Evolutionary conservation across 2,329 filamentous ascomycete genomes (phyloP).

Genomic region (Huntiella abstrusa): DNA sequence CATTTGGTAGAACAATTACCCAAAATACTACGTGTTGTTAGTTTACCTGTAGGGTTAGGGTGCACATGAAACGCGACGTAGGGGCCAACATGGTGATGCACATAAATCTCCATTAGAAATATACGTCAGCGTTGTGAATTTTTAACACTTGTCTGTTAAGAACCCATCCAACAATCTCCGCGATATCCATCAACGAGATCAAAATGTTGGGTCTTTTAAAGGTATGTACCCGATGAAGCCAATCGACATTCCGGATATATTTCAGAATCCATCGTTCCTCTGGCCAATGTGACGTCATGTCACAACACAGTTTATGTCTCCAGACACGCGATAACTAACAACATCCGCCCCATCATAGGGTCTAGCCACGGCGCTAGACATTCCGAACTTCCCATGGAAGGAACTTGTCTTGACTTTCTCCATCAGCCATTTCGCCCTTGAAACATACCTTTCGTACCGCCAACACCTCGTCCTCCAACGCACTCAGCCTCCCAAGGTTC

Average conservation of each 20-base stretch:
- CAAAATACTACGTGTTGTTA: too few relatives aligned
- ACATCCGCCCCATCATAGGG: slow-evolving; percentile 25
- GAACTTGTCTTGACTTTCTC: slow-evolving; percentile 88
- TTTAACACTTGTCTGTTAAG: too few relatives aligned
- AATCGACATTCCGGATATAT: neutral
- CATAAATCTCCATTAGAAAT: too few relatives aligned
- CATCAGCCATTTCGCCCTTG: slow-evolving; percentile 74
- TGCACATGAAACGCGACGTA: too few relatives aligned
- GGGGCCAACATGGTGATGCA: too few relatives aligned
- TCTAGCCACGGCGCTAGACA: slow-evolving; percentile 73
- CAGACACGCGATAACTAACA: slow-evolving; percentile 5
- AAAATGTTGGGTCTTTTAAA: slow-evolving; percentile 11
- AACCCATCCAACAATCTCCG: too few relatives aligned
- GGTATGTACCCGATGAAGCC: slow-evolving; percentile 3
- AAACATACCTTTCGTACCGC: slow-evolving; percentile 72
- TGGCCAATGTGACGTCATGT: slow-evolving; percentile 3
- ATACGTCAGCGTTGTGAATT: too few relatives aligned
- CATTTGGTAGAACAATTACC: too few relatives aligned
- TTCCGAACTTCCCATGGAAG: slow-evolving; percentile 93
- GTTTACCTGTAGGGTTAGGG: too few relatives aligned
- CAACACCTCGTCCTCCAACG: slow-evolving; percentile 77
- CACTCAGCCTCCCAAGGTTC: slow-evolving; percentile 64
- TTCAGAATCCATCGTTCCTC: neutral
- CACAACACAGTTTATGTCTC: neutral
- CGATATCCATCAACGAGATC: slow-evolving; percentile 2